phyloP scores from a whole-genome alignment of 805 yeast species.

The Candida arabinofermentans region DNA sequence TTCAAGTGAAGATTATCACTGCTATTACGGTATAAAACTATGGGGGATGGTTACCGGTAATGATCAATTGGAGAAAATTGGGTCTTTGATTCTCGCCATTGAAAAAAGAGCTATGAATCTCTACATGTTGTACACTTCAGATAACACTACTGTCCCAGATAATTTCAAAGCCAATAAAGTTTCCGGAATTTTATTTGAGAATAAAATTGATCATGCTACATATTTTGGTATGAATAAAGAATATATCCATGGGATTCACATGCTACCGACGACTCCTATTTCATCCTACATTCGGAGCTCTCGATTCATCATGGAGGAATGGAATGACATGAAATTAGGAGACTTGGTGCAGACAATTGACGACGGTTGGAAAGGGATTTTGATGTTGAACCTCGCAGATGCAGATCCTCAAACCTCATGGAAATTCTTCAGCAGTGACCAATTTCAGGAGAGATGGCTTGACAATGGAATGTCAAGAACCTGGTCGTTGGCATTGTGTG shows the following conservation, averaged over 20 bases:
- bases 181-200: conserved; percentile 66
- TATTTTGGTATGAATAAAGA: conserved; percentile 60
- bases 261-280: conserved; percentile 67
- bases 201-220: conserved; percentile 69
- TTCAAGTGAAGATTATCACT: conserved; percentile 67
- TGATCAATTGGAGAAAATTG: conserved; percentile 46
- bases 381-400: conserved; percentile 42
- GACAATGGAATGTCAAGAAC: conserved; percentile 63
- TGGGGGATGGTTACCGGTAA: conserved; percentile 65
- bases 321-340: conserved; percentile 31
- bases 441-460: conserved; percentile 36
- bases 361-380: conserved; percentile 64
- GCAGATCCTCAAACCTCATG: conserved; percentile 39
- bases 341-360: conserved; percentile 38
- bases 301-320: conserved; percentile 43
- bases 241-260: conserved; percentile 75
- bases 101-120: conserved; percentile 49
- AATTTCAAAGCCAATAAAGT: conserved; percentile 55
- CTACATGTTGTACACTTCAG: conserved; percentile 48
- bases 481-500: conserved; percentile 59
- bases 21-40: conserved; percentile 61
- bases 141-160: conserved; percentile 48
- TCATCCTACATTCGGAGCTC: conserved; percentile 54
- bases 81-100: conserved; percentile 55
- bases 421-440: conserved; percentile 35